phyloP scores from a whole-genome alignment of 768 basidiomycete genomes.

The Imleria badia region DNA sequence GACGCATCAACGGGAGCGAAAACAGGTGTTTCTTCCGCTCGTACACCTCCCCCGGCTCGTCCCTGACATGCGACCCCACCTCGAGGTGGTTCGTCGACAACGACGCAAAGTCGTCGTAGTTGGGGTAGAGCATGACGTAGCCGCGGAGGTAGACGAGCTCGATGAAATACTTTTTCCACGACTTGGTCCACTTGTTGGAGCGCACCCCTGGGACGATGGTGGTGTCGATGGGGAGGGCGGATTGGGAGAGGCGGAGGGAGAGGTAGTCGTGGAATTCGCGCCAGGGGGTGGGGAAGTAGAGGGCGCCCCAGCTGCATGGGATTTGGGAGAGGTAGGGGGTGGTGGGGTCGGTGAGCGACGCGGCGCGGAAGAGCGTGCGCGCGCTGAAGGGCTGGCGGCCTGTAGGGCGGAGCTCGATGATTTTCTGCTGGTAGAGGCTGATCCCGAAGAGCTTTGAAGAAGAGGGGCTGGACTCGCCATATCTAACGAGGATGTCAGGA shows the following conservation, averaged over 20 bases:
- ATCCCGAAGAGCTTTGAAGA: conserved; percentile 67
- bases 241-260: conserved; percentile 62
- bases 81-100: conserved; percentile 92
- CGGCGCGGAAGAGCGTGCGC: conserved; percentile 49
- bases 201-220: conserved; percentile 71
- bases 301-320: conserved; percentile 90
- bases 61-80: conserved; percentile 75
- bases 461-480: conserved; percentile 43
- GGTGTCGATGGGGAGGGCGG: conserved; percentile 29
- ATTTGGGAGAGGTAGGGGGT: conserved; percentile 84
- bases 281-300: conserved; percentile 91
- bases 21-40: conserved; percentile 63
- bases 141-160: conserved; percentile 80
- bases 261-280: conserved; percentile 83
- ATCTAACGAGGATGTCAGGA: conserved; percentile 40
- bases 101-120: conserved; percentile 67
- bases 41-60: conserved; percentile 44
- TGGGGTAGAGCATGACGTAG: conserved; percentile 89
- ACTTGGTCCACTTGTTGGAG: conserved; percentile 77
- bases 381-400: conserved; percentile 73
- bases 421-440: conserved; percentile 85
- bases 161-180: conserved; percentile 91
- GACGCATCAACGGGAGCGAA: conserved; percentile 65
- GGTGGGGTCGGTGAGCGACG: conserved; percentile 40
- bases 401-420: conserved; percentile 65